A percentile compares a stretch with the other conserved stretches of the same genome.
phyloP scores from a whole-genome alignment of 495 filamentous ascomycete genomes.

The Endocarpon pusillum region DNA sequence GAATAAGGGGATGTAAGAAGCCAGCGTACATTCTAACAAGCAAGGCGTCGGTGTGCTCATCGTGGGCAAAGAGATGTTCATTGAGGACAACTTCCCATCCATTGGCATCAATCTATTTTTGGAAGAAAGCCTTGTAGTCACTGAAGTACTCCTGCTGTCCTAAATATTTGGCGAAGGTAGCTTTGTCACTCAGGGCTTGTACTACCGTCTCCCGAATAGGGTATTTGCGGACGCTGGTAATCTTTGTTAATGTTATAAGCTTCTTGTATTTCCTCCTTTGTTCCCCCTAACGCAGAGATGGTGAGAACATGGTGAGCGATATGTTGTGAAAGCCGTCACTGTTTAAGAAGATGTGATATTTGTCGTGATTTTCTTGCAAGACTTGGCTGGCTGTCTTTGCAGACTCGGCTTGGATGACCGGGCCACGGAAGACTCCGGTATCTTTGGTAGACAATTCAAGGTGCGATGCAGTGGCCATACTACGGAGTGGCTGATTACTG shows the following conservation, averaged over 20 bases:
- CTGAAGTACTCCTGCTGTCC: conserved; percentile 38
- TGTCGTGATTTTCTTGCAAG: conserved; percentile 56
- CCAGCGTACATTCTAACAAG: conserved; percentile 31
- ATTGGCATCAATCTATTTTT: conserved; percentile 44
- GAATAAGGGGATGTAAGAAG: conserved; percentile 67
- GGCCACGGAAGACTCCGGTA: conserved; percentile 36
- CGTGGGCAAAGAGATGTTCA: conserved; percentile 47
- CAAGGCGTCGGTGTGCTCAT: conserved; percentile 41
- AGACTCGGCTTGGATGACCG: conserved; percentile 32
- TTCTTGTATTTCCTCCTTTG: conserved; percentile 32
- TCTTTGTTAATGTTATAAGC: conserved; percentile 39
- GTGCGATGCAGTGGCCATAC: conserved; percentile 48
- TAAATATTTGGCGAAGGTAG: conserved; percentile 33
- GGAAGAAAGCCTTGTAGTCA: conserved; percentile 57
- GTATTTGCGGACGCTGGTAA: conserved; percentile 40
- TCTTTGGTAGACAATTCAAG: conserved; percentile 40
- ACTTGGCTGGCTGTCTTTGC: conserved; percentile 44
- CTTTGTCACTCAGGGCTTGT: conserved; percentile 32
- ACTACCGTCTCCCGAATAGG: conserved; percentile 26
- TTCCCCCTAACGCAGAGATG: conserved; percentile 59
- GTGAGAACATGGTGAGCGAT: conserved; percentile 60
- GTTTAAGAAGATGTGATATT: conserved; percentile 69
- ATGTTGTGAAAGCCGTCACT: conserved; percentile 49
- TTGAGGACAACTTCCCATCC: conserved; percentile 40
- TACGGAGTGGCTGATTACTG: too few relatives aligned